Conservation (phyloP, 1,284 basidiomycete genomes). For the Coriolopsis trogii region DNA sequence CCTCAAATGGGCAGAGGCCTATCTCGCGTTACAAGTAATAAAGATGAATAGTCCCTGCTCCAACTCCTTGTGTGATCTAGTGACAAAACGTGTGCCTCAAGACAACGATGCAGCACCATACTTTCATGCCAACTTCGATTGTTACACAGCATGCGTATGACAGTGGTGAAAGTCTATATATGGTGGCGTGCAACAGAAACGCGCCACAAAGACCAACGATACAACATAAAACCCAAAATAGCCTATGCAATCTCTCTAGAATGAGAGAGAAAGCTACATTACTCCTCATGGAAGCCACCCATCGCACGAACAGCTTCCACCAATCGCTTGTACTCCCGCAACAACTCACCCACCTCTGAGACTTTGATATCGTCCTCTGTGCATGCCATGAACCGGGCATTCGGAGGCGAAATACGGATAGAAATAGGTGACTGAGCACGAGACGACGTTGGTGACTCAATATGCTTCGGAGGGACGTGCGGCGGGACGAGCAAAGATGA, state of each 20-base stretch:
- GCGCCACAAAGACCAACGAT: too few relatives aligned
- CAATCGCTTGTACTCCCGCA: conserved; percentile 75
- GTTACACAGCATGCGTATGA: too few relatives aligned
- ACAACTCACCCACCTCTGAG: conserved; percentile 73
- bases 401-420: conserved; percentile 55
- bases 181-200: too few relatives aligned
- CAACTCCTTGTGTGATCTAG: too few relatives aligned
- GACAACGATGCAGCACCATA: too few relatives aligned
- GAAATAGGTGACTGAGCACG: conserved; percentile 45
- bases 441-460: conserved; percentile 49
- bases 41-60: too few relatives aligned
- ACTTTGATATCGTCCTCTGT: conserved; percentile 72
- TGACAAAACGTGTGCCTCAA: too few relatives aligned
- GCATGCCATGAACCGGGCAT: conserved; percentile 67
- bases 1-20: conserved; percentile 21
- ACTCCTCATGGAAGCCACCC: conserved; percentile 44
- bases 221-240: too few relatives aligned
- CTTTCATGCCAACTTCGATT: too few relatives aligned
- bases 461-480: conserved; percentile 30
- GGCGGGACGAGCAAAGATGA: conserved; percentile 46
- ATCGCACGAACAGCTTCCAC: conserved; percentile 46
- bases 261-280: not conserved
- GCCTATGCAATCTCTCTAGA: not conserved
- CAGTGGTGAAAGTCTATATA: too few relatives aligned
- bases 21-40: conserved; percentile 3